phyloP scores from a whole-genome alignment of 2,329 filamentous ascomycete genomes.

The Scedosporium apiospermum region DNA sequence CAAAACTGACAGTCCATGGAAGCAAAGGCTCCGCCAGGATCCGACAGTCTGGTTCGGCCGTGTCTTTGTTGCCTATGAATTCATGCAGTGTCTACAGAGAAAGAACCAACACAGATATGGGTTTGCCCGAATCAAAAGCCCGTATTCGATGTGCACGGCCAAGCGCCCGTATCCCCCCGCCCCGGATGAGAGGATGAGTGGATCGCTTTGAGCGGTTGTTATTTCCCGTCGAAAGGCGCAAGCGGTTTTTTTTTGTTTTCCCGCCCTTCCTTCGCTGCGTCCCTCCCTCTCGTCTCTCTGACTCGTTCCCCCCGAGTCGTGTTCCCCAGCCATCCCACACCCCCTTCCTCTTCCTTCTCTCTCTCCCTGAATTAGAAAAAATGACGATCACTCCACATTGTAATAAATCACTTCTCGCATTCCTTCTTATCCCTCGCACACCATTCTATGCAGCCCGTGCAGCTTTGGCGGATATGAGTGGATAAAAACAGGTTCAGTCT shows the following conservation, averaged over 20 bases:
- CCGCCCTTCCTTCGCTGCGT: not conserved
- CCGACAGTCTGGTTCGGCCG: constrained; percentile 2
- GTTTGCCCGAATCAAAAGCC: not conserved
- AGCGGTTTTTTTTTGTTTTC: not conserved
- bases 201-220: not conserved
- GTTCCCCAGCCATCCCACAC: not conserved
- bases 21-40: not conserved
- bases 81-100: not conserved
- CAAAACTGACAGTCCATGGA: not conserved
- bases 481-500: no score
- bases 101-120: not conserved
- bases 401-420: not conserved
- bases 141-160: not conserved
- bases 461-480: no score
- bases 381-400: not conserved
- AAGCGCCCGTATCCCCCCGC: not conserved
- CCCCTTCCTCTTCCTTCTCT: not conserved
- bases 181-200: not conserved
- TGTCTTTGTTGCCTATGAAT: not conserved
- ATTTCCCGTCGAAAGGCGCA: not conserved
- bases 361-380: not conserved
- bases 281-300: not conserved
- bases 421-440: no score
- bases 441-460: no score
- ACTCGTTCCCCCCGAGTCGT: not conserved